Conservation (phyloP, 768 basidiomycete genomes). For the Boletus vinaceobasis region DNA sequence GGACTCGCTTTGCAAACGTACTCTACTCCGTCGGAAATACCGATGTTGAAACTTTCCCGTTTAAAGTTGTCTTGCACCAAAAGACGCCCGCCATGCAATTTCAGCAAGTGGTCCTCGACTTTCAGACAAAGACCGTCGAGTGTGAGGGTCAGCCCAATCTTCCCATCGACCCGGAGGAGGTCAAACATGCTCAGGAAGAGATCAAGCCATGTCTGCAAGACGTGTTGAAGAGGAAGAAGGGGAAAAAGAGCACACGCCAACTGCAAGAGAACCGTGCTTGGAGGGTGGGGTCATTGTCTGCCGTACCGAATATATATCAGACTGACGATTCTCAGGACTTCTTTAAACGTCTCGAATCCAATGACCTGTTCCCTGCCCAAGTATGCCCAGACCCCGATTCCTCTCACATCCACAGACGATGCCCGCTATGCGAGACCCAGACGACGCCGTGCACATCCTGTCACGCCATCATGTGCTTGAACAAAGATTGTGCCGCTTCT, state of each 20-base stretch:
- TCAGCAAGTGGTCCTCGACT: conserved; percentile 17
- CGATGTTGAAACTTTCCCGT: conserved; percentile 5
- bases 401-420: not conserved
- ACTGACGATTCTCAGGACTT: conserved; percentile 12
- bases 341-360: conserved; percentile 10
- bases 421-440: conserved; percentile 11
- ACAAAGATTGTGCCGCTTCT: conserved; percentile 15
- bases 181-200: conserved; percentile 14
- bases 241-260: conserved; percentile 1
- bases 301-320: not conserved
- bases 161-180: conserved; percentile 15
- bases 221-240: conserved; percentile 8
- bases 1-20: conserved; percentile 15
- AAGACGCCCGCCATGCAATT: conserved; percentile 1
- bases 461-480: conserved; percentile 14
- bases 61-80: conserved; percentile 16
- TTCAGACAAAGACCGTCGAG: conserved; percentile 11
- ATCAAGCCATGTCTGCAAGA: conserved; percentile 13
- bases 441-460: conserved; percentile 13
- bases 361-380: not conserved
- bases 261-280: conserved; percentile 5
- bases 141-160: conserved; percentile 15
- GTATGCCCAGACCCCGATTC: not conserved
- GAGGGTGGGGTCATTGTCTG: conserved; percentile 5
- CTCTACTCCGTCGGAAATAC: conserved; percentile 7